Conservation (phyloP, 2,329 filamentous ascomycete species). For the Aureobasidium mangrovei region DNA sequence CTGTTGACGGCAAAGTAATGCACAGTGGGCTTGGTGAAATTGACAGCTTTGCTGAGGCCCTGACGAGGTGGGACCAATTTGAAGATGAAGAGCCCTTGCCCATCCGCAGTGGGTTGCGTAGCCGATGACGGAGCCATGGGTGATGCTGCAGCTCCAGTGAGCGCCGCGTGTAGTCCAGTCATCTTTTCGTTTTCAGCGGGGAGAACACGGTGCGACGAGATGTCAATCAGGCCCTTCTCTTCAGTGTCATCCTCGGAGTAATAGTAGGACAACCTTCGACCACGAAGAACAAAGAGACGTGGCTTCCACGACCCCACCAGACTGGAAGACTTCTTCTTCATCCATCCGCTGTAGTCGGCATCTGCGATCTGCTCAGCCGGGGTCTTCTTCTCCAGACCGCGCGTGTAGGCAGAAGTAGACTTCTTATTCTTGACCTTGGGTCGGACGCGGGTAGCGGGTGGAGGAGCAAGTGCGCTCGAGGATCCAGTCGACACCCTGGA, state of each 20-base stretch:
- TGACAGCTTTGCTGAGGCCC: slow-evolving; percentile 81
- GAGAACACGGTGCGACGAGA: slow-evolving; percentile 93
- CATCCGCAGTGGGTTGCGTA: slow-evolving; percentile 38
- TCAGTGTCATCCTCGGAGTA: slow-evolving; percentile 88
- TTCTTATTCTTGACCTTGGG: slow-evolving; percentile 58
- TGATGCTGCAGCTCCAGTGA: slow-evolving; percentile 68
- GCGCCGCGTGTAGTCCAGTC: slow-evolving; percentile 80
- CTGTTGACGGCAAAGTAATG: slow-evolving; percentile 97
- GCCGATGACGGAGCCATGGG: slow-evolving; percentile 46
- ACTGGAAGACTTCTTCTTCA: slow-evolving; percentile 97
- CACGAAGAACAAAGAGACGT: slow-evolving; percentile 87
- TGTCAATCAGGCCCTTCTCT: slow-evolving; percentile 94
- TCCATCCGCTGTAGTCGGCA: slow-evolving; percentile 95
- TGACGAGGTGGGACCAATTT: slow-evolving; percentile 88
- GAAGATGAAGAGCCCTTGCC: slow-evolving; percentile 79
- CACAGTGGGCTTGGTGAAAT: slow-evolving; percentile 93
- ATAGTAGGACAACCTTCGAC: slow-evolving; percentile 86
- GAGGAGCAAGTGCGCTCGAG: slow-evolving; percentile 28
- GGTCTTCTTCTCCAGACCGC: slow-evolving; percentile 70
- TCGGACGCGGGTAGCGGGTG: slow-evolving; percentile 21
- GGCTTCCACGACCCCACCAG: slow-evolving; percentile 98
- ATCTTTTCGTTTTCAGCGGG: slow-evolving; percentile 86
- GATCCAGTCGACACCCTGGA: slow-evolving; percentile 38
- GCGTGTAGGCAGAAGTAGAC: slow-evolving; percentile 86
- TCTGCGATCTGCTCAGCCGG: slow-evolving; percentile 76